Base-by-base conservation (phyloP, 208 protist species). In the Leishmania braziliensis region DNA sequence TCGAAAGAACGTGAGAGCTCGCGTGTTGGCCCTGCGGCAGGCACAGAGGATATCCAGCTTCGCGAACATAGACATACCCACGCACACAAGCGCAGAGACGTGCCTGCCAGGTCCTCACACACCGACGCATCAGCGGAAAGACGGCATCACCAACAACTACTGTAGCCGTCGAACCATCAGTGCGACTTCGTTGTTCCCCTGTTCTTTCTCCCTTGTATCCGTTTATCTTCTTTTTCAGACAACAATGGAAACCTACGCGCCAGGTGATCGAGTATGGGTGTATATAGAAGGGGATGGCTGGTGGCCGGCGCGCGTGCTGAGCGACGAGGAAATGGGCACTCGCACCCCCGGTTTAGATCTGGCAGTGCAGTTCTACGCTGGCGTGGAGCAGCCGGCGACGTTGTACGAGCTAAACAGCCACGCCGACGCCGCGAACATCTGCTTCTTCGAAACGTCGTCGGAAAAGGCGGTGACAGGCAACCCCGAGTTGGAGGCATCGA, bases 201-300 rank as follows among this genome's bases (percentile, higher is more conserved):
- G 12, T 12, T 76, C 12, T 48, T 33, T 29, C 2, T 23, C 6
- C 23, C 9, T 18, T 26, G n/a, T 48, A 12, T 48, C 26, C 29
- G 20, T 69, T 69, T 69, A 39, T 69, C 26, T 1, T 26, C 8
- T 36, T 50, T 39, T n/a, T 76, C 26, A 62, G 51, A 1, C n/a
- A 4, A 50, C 43, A 2, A 88, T 87, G 84, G 3, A 78, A 2
- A 39, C 63, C 18, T 96, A 95, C 82, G 72, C 85, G 16, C 85
- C 90, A 8, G 89, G 86, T 58, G 94, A 97, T 81, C 94, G 94
- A 50, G 92, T 97, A 79, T 97, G 94, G 94, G 88, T 97, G 65
- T 84, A 88, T 79, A 86, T 95, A 75, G 91, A 95, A 23, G 92
- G 88, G 68, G 89, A 92, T 74, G 88, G 88, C 54, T 97, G 94